These are phyloP conservation scores for Populus trichocarpa DNA, from an alignment of 441 rosid species.

Conservation along the genomic window DNA sequence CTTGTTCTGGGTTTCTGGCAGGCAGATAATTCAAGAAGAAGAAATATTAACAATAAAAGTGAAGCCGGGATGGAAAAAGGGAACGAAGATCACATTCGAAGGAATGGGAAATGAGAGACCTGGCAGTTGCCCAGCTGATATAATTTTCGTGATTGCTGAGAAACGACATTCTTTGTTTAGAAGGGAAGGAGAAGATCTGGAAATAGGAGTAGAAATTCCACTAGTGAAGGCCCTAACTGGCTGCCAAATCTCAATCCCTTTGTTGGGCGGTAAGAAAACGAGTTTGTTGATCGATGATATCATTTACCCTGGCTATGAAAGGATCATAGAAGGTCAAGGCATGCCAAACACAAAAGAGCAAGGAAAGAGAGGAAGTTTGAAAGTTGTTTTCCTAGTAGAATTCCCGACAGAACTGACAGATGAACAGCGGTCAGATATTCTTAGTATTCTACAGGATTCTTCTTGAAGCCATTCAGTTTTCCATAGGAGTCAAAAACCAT, in stretches of 20 bases:
- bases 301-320: conserved; percentile 54
- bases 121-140: conserved; percentile 58
- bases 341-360: conserved; percentile 55
- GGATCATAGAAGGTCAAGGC: conserved; percentile 50
- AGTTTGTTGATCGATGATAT: conserved; percentile 39
- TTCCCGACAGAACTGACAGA: conserved; percentile 56
- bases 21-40: conserved; percentile 53
- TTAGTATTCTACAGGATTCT: conserved; percentile 42
- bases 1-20: conserved; percentile 12
- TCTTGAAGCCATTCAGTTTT: conserved; percentile 18
- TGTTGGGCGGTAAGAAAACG: conserved; percentile 49
- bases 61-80: conserved; percentile 88
- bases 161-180: conserved; percentile 43
- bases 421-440: conserved; percentile 40
- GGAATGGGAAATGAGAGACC: conserved; percentile 70
- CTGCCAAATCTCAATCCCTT: conserved; percentile 50
- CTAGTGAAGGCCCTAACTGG: conserved; percentile 66
- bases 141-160: conserved; percentile 59
- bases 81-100: conserved; percentile 74
- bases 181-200: conserved; percentile 70
- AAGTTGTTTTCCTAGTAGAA: conserved; percentile 44
- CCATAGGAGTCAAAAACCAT: background rate
- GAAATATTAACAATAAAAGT: conserved; percentile 61
- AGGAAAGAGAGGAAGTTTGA: conserved; percentile 63
- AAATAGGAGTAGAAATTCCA: conserved; percentile 54